These are phyloP conservation scores for Fusarium coicis DNA, from an alignment of 2,329 filamentous ascomycete species.

Conservation along the genomic window DNA sequence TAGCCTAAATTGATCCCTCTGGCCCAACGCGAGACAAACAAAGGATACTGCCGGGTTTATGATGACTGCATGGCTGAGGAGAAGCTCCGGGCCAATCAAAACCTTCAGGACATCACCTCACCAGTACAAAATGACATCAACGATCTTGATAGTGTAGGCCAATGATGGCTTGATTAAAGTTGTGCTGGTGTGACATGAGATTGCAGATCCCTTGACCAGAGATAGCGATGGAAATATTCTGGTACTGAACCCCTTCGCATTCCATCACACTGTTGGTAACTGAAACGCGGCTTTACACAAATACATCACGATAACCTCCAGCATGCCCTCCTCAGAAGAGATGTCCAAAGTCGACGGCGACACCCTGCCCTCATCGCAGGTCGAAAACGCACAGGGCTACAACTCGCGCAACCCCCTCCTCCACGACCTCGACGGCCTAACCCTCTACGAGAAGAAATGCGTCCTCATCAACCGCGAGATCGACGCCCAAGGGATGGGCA, in stretches of 20 bases:
- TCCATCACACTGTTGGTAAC: neutral
- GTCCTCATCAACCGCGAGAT: slow-evolving; percentile 56
- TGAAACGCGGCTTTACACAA: neutral
- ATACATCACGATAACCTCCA: neutral
- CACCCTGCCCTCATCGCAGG: neutral
- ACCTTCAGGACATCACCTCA: neutral
- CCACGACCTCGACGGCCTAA: slow-evolving; percentile 39
- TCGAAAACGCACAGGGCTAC: neutral
- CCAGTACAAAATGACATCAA: slow-evolving; percentile 23
- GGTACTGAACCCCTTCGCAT: neutral
- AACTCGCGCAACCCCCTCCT: neutral
- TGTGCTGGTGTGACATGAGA: neutral
- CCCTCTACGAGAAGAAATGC: slow-evolving; percentile 51
- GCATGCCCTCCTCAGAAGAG: neutral
- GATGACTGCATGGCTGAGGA: neutral
- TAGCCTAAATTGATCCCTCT: neutral
- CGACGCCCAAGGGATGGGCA: slow-evolving; percentile 62
- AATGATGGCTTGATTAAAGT: slow-evolving; percentile 2
- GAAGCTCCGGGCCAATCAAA: neutral
- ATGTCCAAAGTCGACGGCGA: slow-evolving; percentile 1
- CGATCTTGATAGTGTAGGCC: neutral
- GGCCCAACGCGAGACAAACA: neutral
- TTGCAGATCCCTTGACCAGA: neutral
- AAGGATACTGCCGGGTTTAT: neutral
- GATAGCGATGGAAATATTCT: neutral